Conservation (phyloP, 73 alveolate species). For the Tetrahymena thermophila region DNA sequence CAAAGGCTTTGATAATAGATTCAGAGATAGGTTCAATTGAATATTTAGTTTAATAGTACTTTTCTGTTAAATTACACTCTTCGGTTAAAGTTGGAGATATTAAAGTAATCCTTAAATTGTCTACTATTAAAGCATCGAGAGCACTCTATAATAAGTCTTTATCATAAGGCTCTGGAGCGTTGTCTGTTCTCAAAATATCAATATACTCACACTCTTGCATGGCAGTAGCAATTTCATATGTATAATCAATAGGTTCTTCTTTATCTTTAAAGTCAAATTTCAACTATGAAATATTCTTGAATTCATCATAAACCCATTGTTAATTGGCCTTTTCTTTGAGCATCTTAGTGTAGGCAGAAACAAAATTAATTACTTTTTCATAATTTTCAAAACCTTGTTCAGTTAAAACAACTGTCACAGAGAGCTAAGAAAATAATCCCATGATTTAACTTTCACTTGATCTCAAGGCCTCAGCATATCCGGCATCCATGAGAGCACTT, state of each 20-base stretch:
- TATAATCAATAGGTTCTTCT: constrained; percentile 49
- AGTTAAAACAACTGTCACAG: constrained; percentile 68
- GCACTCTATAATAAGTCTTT: constrained; percentile 38
- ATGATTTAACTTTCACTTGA: constrained; percentile 28
- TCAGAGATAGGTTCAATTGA: background rate
- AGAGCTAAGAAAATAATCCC: constrained; percentile 45
- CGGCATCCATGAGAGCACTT: constrained; percentile 68
- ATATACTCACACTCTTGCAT: constrained; percentile 41
- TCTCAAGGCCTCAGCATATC: constrained; percentile 57
- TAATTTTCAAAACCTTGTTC: constrained; percentile 78
- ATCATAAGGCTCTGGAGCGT: constrained; percentile 58
- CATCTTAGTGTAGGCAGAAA: constrained; percentile 51
- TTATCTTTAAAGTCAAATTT: constrained; percentile 62
- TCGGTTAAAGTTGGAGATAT: background rate
- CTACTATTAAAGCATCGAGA: background rate
- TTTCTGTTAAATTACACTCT: background rate
- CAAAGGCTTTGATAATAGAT: background rate
- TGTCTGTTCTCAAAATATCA: constrained; percentile 56
- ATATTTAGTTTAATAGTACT: background rate
- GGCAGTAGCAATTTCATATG: constrained; percentile 6
- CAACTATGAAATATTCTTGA: constrained; percentile 30
- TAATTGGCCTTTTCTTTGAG: constrained; percentile 58
- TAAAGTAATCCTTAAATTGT: background rate
- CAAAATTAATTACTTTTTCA: constrained; percentile 52
- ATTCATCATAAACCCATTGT: constrained; percentile 62